These are phyloP conservation scores for Rehmannia glutinosa DNA, from an alignment of 257 asterid genomes.

Conservation along the genomic window DNA sequence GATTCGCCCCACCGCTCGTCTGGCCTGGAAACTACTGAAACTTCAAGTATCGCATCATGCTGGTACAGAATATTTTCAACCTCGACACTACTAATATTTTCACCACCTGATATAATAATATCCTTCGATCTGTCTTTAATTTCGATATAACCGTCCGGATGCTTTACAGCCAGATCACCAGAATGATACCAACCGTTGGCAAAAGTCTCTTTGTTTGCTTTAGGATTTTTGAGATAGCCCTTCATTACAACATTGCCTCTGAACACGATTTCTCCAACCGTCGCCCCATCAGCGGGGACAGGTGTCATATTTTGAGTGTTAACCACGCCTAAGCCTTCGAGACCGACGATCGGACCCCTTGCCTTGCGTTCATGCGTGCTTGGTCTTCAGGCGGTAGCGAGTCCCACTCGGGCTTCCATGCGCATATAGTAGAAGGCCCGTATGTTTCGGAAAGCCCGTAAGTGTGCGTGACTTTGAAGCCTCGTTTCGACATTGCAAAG, in stretches of 20 bases:
- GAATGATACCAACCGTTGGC: constrained; percentile 66
- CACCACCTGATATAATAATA: constrained; percentile 74
- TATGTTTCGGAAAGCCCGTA: constrained; percentile 73
- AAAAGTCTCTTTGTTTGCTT: constrained; percentile 59
- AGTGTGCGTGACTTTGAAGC: constrained; percentile 64
- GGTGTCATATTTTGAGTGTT: constrained; percentile 45
- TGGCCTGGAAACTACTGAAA: constrained; percentile 65
- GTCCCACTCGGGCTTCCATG: constrained; percentile 78
- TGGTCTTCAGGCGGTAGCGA: constrained; percentile 47
- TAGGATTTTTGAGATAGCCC: constrained; percentile 65
- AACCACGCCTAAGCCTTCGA: constrained; percentile 54
- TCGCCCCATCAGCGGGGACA: constrained; percentile 59
- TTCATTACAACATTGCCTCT: constrained; percentile 69
- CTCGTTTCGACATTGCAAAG: constrained; percentile 50
- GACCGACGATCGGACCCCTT: constrained; percentile 48
- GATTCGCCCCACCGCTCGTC: constrained; percentile 89
- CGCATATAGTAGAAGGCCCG: constrained; percentile 68
- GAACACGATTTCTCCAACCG: constrained; percentile 68
- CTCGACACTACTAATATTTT: constrained; percentile 74
- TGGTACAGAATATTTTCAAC: constrained; percentile 60
- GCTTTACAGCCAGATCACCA: constrained; percentile 72
- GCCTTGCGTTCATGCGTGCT: constrained; percentile 64
- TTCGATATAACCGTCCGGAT: constrained; percentile 65
- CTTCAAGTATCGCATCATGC: constrained; percentile 59
- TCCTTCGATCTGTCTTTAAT: constrained; percentile 73